Base-by-base conservation (phyloP, 345 rosid genomes). In the Jatropha curcas region DNA sequence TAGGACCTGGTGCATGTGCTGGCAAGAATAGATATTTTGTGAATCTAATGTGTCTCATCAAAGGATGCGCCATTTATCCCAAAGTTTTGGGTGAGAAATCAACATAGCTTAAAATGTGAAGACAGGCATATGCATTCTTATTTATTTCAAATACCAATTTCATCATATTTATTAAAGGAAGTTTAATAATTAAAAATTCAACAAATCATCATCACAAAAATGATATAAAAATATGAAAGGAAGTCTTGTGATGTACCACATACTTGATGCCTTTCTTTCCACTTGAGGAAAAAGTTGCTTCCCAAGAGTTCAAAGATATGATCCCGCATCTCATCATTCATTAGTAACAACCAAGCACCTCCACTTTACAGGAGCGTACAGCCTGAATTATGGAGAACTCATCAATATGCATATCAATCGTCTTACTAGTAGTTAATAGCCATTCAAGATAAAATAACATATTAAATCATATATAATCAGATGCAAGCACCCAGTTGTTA, bases 271-370 rank as follows among this genome's bases (percentile, higher is more conserved):
- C 96, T 86, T 87, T 88, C 96, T 85, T 94, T 92, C 97, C 96
- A 94, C 67, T 83, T 89, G 69, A 85, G 83, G 73, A 94, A 90
- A 75, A 90, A 87, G 77, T 75, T 82, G 66, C 70, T 85, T 25
- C 97, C 94, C 12, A 92, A 34, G 51, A 94, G 90, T 77, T 90
- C 97, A 73, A 94, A 94, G 61, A 89, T 90, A 86, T 94, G 97
- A 85, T 92, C 98, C 72, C 94, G 89, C 97, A 94, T 92, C 77
- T 94, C 93, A 79, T 94, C 98, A 79, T 94, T 94, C 98, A 79
- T 94, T 92, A 3, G 96, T 92, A 74, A 92, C 88, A 46, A 92
- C 89, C 76, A 89, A 79, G 78, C 97, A 94, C 77, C 87, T 85
- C 56, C 92, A 87, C 70, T 86, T 90, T 31, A 88, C 93, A 74